Percentiles rank a stretch among this genome's conserved stretches.
phyloP scores from a whole-genome alignment of 2,329 filamentous ascomycete species.

The Phaeosphaeria sp. region DNA sequence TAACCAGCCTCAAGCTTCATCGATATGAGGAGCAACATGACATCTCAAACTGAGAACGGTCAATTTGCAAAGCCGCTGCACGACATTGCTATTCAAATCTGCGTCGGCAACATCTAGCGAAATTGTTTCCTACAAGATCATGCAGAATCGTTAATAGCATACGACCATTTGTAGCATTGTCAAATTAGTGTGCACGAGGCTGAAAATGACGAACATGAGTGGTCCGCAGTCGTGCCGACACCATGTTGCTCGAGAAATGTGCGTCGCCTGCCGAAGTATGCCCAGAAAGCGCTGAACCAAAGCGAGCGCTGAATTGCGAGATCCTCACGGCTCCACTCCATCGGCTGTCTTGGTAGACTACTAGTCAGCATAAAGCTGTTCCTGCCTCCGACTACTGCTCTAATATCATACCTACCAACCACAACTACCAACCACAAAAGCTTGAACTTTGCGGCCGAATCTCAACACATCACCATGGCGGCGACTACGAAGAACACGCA shows the following conservation, averaged over 20 bases:
- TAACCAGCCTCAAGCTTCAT: too few species aligned
- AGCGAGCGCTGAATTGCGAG: conserved; percentile 29
- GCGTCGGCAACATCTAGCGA: background rate
- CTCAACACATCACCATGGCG: conserved; percentile 40
- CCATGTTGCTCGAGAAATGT: background rate
- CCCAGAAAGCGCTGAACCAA: background rate
- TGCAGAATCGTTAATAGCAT: background rate
- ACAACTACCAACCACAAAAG: background rate
- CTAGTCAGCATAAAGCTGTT: background rate
- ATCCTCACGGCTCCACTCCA: background rate
- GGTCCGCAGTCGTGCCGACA: conserved; percentile 14
- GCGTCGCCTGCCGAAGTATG: background rate
- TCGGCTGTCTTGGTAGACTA: background rate
- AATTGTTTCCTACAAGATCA: background rate
- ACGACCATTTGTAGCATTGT: background rate
- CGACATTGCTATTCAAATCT: background rate
- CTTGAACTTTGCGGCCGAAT: background rate
- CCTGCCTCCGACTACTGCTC: background rate
- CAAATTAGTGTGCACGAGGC: background rate
- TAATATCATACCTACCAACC: background rate
- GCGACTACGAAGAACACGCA: conserved; percentile 51
- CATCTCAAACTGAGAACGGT: too few species aligned
- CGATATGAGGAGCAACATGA: too few species aligned
- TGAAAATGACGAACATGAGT: conserved; percentile 1
- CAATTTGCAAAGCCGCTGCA: too few species aligned